phyloP scores from a whole-genome alignment of 345 rosid species.

The Salix koriyanagi region DNA sequence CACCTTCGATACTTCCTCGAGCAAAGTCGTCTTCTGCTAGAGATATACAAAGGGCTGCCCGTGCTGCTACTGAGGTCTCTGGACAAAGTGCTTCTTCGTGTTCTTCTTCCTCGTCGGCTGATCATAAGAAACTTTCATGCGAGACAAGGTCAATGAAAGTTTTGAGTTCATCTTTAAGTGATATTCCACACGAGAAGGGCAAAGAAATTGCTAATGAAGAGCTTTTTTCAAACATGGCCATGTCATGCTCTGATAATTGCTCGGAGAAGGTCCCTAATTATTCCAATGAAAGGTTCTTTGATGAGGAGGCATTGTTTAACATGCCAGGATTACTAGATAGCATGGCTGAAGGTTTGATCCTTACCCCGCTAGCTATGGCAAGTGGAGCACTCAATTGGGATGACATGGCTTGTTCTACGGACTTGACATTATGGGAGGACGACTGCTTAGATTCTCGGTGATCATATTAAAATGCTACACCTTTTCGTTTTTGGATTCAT shows the following conservation, averaged over 20 bases:
- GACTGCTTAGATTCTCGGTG: not conserved
- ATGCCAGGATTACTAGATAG: constrained; percentile 24
- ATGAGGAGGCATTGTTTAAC: constrained; percentile 30
- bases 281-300: not conserved
- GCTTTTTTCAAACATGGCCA: not conserved
- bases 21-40: constrained; percentile 8
- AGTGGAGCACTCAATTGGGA: constrained; percentile 9
- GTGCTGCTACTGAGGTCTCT: constrained; percentile 12
- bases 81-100: not conserved
- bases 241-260: not conserved
- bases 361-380: constrained; percentile 14
- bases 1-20: not conserved
- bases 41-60: constrained; percentile 22
- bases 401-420: not conserved
- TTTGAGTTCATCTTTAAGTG: too few relatives aligned
- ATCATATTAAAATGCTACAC: not conserved
- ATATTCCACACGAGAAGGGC: not conserved
- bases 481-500: not conserved
- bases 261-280: not conserved
- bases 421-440: constrained; percentile 13
- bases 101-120: not conserved
- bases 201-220: not conserved
- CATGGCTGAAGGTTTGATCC: constrained; percentile 29
- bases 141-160: not conserved
- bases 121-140: not conserved